Evolutionary conservation across 2,329 filamentous ascomycete genomes (phyloP).

Genomic region (Thielaviopsis euricoi): DNA sequence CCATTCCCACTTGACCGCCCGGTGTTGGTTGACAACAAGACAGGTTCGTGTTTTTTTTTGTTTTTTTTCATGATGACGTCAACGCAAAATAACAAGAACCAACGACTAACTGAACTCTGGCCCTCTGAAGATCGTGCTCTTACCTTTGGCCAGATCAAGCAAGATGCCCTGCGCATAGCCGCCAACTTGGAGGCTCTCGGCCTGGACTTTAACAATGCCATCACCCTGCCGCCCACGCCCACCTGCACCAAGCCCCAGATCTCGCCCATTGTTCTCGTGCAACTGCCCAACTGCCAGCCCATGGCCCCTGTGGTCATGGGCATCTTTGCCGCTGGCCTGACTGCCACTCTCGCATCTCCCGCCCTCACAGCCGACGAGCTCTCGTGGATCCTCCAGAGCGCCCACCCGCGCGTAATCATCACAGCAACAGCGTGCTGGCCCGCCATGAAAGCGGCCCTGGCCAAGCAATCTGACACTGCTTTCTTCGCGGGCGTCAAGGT

Average conservation of each 20-base stretch:
- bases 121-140: slow-evolving; percentile 20
- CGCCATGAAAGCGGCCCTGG: slow-evolving; percentile 21
- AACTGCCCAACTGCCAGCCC: slow-evolving; percentile 26
- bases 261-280: slow-evolving; percentile 25
- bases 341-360: slow-evolving; percentile 24
- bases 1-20: slow-evolving; percentile 19
- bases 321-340: slow-evolving; percentile 23
- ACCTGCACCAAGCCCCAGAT: slow-evolving; percentile 23
- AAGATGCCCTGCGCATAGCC: slow-evolving; percentile 22
- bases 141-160: slow-evolving; percentile 19
- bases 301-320: slow-evolving; percentile 23
- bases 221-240: slow-evolving; percentile 23
- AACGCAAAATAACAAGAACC: neutral
- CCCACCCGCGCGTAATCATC: slow-evolving; percentile 23
- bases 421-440: slow-evolving; percentile 19
- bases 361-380: slow-evolving; percentile 24
- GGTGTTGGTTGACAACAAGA: slow-evolving; percentile 25
- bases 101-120: neutral
- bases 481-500: slow-evolving; percentile 33
- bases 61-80: neutral
- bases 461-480: slow-evolving; percentile 18
- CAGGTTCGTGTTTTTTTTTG: slow-evolving; percentile 17
- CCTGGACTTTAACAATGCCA: slow-evolving; percentile 20
- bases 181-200: slow-evolving; percentile 21
- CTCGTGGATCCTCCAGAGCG: slow-evolving; percentile 25